Percentiles rank a stretch among this genome's conserved stretches.
Evolutionary conservation across 495 filamentous ascomycete genomes (phyloP).

Genomic region (Neurospora sublineolata): DNA sequence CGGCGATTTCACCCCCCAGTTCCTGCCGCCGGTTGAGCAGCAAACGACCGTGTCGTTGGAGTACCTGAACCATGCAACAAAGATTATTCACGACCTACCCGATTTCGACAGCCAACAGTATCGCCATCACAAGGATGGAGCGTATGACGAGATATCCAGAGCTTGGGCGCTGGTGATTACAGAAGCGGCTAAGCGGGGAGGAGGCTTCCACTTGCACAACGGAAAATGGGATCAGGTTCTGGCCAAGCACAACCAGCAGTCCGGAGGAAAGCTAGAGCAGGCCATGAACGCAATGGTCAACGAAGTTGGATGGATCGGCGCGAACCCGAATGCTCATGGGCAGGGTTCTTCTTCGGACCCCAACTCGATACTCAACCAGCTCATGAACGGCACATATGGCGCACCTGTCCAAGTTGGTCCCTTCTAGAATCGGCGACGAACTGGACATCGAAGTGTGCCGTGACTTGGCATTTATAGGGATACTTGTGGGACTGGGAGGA

Average conservation of each 20-base stretch:
- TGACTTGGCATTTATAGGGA: not conserved
- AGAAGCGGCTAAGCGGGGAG: constrained; percentile 82
- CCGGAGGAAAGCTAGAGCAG: constrained; percentile 68
- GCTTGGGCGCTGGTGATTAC: constrained; percentile 89
- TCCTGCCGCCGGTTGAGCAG: constrained; percentile 79
- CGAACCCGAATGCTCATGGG: constrained; percentile 24
- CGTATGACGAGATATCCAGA: constrained; percentile 88
- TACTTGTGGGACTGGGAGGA: not conserved
- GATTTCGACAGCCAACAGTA: constrained; percentile 77
- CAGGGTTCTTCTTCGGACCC: constrained; percentile 39
- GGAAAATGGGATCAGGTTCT: constrained; percentile 89
- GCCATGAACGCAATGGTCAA: constrained; percentile 67
- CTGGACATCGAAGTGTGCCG: not conserved
- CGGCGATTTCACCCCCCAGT: constrained; percentile 88
- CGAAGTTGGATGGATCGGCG: constrained; percentile 67
- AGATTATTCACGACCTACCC: constrained; percentile 78
- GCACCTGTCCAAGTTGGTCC: constrained; percentile 64
- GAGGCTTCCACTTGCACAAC: constrained; percentile 81
- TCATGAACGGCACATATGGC: constrained; percentile 68
- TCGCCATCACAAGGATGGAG: constrained; percentile 82
- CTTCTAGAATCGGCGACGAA: constrained; percentile 35
- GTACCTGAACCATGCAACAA: constrained; percentile 80
- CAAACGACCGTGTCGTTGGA: constrained; percentile 68
- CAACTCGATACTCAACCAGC: constrained; percentile 64
- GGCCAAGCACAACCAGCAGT: constrained; percentile 76